Evolutionary conservation across 345 rosid species (phyloP).

Genomic region (Trapa incisa): DNA sequence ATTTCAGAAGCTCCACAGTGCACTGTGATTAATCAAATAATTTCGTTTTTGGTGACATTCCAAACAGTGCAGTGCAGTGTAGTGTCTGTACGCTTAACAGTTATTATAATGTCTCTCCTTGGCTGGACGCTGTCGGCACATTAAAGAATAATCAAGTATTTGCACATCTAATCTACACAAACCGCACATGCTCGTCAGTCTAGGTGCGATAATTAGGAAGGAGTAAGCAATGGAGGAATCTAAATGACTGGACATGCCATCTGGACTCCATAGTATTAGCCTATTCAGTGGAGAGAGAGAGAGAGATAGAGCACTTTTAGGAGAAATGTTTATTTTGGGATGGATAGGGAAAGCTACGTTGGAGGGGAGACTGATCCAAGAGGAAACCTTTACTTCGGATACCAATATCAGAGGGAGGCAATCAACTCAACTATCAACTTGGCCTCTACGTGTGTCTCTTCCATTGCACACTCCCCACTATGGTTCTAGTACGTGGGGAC

Average conservation of each 20-base stretch:
- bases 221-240: too few relatives aligned
- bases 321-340: neutral
- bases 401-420: constrained; percentile 9
- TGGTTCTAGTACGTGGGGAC: constrained; percentile 3
- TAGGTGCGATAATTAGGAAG: too few relatives aligned
- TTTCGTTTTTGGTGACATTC: neutral
- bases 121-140: constrained; percentile 8
- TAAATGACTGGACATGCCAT: too few relatives aligned
- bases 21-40: constrained; percentile 1
- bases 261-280: neutral
- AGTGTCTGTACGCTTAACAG: neutral
- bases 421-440: constrained; percentile 8
- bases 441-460: constrained; percentile 14
- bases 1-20: neutral
- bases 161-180: too few relatives aligned
- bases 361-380: too few relatives aligned
- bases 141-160: neutral
- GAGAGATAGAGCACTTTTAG: too few relatives aligned
- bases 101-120: neutral
- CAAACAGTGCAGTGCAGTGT: neutral
- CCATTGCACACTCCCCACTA: neutral
- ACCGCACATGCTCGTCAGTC: too few relatives aligned
- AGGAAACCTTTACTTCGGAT: constrained; percentile 3
- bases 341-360: neutral
- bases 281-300: neutral